These are phyloP conservation scores for Aspergillus pseudotamarii DNA, from an alignment of 2,329 filamentous ascomycete species.

Conservation along the genomic window DNA sequence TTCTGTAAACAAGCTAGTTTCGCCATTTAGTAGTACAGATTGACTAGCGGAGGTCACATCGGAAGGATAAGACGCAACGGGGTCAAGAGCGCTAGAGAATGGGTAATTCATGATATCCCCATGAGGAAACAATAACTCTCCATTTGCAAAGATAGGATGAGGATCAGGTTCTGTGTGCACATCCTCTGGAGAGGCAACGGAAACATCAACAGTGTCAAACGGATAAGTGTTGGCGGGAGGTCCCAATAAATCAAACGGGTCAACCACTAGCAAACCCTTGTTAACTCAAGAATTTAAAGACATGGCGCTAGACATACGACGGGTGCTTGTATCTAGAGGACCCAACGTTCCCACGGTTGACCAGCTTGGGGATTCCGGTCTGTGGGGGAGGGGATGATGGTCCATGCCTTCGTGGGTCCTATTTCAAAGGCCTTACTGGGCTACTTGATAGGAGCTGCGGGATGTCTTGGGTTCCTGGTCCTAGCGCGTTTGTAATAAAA, in stretches of 20 bases:
- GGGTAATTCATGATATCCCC: not conserved
- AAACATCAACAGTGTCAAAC: not conserved
- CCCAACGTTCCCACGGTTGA: not conserved
- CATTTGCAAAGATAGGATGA: not conserved
- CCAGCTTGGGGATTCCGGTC: not conserved
- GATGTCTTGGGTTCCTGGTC: not conserved
- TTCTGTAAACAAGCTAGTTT: not conserved
- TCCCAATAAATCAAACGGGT: not conserved
- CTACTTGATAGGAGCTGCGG: not conserved
- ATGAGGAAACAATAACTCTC: not conserved
- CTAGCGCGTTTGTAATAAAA: too few species aligned
- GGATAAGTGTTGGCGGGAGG: not conserved
- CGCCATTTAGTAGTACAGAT: not conserved
- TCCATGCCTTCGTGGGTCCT: not conserved
- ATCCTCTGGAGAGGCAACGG: not conserved
- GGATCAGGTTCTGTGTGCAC: not conserved
- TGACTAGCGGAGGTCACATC: not conserved
- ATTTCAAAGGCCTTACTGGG: not conserved
- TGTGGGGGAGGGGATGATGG: not conserved
- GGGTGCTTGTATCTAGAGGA: not conserved
- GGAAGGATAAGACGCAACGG: not conserved
- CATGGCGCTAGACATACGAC: not conserved
- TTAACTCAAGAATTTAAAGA: not conserved
- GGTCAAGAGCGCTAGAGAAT: not conserved
- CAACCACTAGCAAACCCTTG: not conserved